Percentiles rank a stretch among this genome's conserved stretches.
Conservation (phyloP, 441 rosid genomes). For the Pelargonium citronellum region DNA sequence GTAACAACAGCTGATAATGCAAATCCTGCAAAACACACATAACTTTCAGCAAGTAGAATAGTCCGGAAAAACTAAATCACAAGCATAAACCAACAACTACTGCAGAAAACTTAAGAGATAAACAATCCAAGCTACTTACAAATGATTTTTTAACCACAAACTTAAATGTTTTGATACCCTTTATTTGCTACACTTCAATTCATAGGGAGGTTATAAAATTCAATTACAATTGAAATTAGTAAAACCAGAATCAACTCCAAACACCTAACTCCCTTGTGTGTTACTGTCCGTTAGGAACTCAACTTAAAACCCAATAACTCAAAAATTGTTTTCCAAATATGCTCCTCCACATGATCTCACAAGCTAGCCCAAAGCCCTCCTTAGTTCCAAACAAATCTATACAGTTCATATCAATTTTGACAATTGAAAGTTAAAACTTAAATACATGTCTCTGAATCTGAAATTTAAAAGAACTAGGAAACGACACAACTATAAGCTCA, state of each 20-base stretch:
- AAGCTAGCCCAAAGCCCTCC: too few relatives aligned
- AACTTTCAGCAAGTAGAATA: not conserved
- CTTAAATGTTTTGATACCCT: not conserved
- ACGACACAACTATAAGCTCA: too few relatives aligned
- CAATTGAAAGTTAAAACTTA: not conserved
- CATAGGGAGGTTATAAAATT: not conserved
- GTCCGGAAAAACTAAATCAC: not conserved
- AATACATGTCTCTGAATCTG: not conserved
- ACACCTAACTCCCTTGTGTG: not conserved
- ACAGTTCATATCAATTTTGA: not conserved
- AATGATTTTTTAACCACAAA: not conserved
- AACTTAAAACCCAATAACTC: not conserved
- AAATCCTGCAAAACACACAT: slow-evolving; percentile 36
- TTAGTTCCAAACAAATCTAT: too few relatives aligned
- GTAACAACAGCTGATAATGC: slow-evolving; percentile 46
- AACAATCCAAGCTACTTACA: not conserved
- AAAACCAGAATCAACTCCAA: not conserved
- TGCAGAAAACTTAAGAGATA: not conserved
- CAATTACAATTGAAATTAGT: not conserved
- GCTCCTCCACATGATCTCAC: not conserved
- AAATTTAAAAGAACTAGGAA: not conserved
- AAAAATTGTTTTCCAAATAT: not conserved
- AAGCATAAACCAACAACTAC: not conserved
- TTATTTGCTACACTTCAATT: not conserved
- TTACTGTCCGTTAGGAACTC: too few relatives aligned